Base-by-base conservation (phyloP, 768 basidiomycete genomes). In the Pholiota conissans region DNA sequence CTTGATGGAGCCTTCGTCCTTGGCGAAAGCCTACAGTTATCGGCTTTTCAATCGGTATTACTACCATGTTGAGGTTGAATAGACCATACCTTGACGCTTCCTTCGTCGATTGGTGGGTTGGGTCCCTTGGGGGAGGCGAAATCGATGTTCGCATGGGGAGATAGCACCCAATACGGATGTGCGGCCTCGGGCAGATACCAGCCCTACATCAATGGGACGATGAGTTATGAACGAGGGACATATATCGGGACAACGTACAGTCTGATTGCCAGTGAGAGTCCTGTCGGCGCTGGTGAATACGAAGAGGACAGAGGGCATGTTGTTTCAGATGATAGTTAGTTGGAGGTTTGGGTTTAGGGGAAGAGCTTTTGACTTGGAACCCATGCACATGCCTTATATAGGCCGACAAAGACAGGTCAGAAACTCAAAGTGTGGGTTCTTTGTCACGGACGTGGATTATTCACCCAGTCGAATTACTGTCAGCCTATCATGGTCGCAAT, bases 161-260 rank as follows among this genome's bases (percentile, higher is more conserved):
- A 66, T 28, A 87, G 74, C 55, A 78, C 69, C 65, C 84, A 86
- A 71, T 86, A 89, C 0, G 88, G 87, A 67, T 90, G 89, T 0
- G 87, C 86, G 11, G 84, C 84, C 68, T 93, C 90, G 5, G 89
- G 87, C 28, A 91, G 78, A 70, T 84, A 92, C 85, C 85, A 91
- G 20, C 90, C 89, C 86, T 87, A 56, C 27, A 54, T 20, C 11
- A 29, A 37, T 57, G 35, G 40, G 22, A 52, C 45, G 27, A 24
- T 35, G 55, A 45, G 22, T 47, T 26, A n/a, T 24, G 14, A 30
- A 57, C 24, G 13, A 18, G 34, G 20, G 28, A 3, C 45, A 46
- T 49, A n/a, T 20, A 42, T 16, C 35, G 32, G 8, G 18, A 16
- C 24, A 13, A 55, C 77, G 65, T 67, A 86, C 85, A 10, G 81